Conservation (phyloP, 768 basidiomycete genomes). For the Termitomyces sp. region DNA sequence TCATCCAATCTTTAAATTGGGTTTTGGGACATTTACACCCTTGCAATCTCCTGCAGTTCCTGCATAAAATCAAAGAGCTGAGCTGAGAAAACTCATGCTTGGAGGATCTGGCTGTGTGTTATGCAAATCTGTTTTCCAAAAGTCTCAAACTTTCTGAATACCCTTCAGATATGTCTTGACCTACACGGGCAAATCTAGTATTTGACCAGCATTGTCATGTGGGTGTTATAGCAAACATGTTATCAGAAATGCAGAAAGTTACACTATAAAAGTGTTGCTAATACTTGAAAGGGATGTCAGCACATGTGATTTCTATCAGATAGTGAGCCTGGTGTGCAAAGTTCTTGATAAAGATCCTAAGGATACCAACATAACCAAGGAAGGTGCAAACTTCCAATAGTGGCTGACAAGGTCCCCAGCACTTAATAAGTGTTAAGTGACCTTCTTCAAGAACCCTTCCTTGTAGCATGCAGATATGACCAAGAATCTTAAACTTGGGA, state of each 20-base stretch:
- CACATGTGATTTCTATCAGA: too few species aligned
- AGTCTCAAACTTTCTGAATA: constrained; percentile 23
- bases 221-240: background rate
- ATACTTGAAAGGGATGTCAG: too few species aligned
- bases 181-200: constrained; percentile 24
- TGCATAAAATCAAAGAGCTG: constrained; percentile 25
- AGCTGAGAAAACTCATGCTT: constrained; percentile 24
- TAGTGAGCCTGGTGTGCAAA: too few species aligned
- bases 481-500: too few species aligned
- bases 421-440: too few species aligned
- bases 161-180: constrained; percentile 23
- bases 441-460: too few species aligned
- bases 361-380: too few species aligned
- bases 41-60: constrained; percentile 27
- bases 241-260: constrained; percentile 18
- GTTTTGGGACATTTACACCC: constrained; percentile 25
- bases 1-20: background rate
- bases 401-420: too few species aligned
- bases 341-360: too few species aligned
- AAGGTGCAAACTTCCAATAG: too few species aligned
- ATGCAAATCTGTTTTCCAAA: constrained; percentile 23
- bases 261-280: constrained; percentile 7
- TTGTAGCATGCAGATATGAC: too few species aligned
- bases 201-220: constrained; percentile 31
- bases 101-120: constrained; percentile 19